These are phyloP conservation scores for Ogataea sp. DNA, from an alignment of 805 yeast genomes.

Conservation along the genomic window DNA sequence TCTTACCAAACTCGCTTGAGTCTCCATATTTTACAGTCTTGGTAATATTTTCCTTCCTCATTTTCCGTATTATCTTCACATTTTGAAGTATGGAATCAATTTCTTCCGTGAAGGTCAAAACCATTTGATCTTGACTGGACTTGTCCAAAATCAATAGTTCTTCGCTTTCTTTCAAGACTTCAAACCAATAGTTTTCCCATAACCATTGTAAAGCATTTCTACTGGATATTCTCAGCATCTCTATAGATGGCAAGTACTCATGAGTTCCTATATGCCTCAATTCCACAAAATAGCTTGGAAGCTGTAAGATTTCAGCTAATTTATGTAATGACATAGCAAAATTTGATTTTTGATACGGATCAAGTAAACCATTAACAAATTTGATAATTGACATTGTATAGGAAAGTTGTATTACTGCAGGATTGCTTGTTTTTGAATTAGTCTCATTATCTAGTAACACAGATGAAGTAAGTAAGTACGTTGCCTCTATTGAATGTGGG, in stretches of 20 bases:
- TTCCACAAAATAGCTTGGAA: slow-evolving; percentile 84
- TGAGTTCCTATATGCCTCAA: slow-evolving; percentile 88
- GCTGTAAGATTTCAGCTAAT: slow-evolving; percentile 56
- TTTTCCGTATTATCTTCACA: slow-evolving; percentile 40
- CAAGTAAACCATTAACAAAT: slow-evolving; percentile 87
- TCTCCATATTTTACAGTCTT: slow-evolving; percentile 34
- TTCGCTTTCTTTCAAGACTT: slow-evolving; percentile 15
- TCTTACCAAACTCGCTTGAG: slow-evolving; percentile 30
- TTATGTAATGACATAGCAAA: slow-evolving; percentile 73
- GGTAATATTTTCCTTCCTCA: slow-evolving; percentile 37
- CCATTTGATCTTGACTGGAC: neutral
- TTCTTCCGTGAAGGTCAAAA: slow-evolving; percentile 7
- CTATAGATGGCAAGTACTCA: slow-evolving; percentile 68
- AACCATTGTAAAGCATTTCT: slow-evolving; percentile 70
- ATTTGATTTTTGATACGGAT: slow-evolving; percentile 73
- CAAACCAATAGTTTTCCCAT: slow-evolving; percentile 63
- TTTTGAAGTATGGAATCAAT: slow-evolving; percentile 20
- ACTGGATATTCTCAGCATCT: slow-evolving; percentile 54
- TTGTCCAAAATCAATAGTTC: slow-evolving; percentile 1
- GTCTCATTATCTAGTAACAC: slow-evolving; percentile 35
- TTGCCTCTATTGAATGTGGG: slow-evolving; percentile 68
- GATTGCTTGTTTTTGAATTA: slow-evolving; percentile 8
- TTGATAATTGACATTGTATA: slow-evolving; percentile 64
- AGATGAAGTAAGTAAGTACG: slow-evolving; percentile 50
- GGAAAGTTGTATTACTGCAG: slow-evolving; percentile 5